phyloP scores from a whole-genome alignment of 257 asterid genomes.

The Avicennia marina region DNA sequence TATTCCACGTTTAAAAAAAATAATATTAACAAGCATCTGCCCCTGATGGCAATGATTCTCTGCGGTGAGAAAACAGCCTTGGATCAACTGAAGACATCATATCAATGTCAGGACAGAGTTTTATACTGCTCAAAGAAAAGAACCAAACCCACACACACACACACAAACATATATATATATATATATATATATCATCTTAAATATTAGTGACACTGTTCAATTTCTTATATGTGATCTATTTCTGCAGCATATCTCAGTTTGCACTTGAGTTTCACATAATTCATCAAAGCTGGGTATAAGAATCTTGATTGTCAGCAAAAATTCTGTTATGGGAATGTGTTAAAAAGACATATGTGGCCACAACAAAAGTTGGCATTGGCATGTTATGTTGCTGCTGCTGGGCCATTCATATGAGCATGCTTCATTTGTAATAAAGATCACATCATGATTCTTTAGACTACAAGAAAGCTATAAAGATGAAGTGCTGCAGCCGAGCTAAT shows the following conservation, averaged over 20 bases:
- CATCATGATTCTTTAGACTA: slow-evolving; percentile 34
- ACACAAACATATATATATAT: too few relatives aligned
- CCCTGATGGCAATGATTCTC: background rate
- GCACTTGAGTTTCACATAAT: slow-evolving; percentile 12
- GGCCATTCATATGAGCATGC: slow-evolving; percentile 38
- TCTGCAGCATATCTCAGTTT: slow-evolving; percentile 17
- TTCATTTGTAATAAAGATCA: slow-evolving; percentile 16
- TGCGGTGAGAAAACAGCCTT: background rate
- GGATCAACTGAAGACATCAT: slow-evolving; percentile 16
- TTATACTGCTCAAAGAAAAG: background rate
- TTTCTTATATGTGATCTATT: slow-evolving; percentile 19
- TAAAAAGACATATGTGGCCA: too few relatives aligned
- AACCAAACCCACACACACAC: background rate
- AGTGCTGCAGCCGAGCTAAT: slow-evolving; percentile 25
- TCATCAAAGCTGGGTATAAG: slow-evolving; percentile 14
- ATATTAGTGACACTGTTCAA: background rate
- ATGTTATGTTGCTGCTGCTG: too few relatives aligned
- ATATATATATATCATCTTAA: too few relatives aligned
- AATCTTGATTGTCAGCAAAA: slow-evolving; percentile 18
- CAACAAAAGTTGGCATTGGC: too few relatives aligned
- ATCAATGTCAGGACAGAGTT: background rate
- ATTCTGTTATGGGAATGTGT: slow-evolving; percentile 1
- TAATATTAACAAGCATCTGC: background rate
- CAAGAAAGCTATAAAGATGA: slow-evolving; percentile 30
- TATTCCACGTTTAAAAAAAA: background rate